Base-by-base conservation (phyloP, 2,329 filamentous ascomycete genomes). In the Gliomastix tumulicola region DNA sequence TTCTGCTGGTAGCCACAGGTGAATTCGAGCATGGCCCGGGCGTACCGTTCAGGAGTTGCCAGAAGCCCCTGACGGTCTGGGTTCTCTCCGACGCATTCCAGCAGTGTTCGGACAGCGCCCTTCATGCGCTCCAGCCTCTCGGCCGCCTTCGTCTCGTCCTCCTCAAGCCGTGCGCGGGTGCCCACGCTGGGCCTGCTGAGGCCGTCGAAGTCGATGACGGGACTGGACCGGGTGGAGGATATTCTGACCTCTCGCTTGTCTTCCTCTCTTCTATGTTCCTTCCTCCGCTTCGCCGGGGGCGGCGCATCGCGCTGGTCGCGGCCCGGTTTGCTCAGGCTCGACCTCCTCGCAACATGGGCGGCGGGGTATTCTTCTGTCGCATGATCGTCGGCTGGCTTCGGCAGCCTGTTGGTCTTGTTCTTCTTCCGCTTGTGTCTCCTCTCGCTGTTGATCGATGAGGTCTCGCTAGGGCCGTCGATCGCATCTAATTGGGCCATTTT, bases 1-100 rank as follows among this genome's bases (percentile, higher is more conserved):
- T 96, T 96, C 66, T 95, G 82, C 65, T 97, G 88, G 58, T 98
- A 98, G 31, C 92, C 92, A 59, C 94, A 88, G 6, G 92, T 98
- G 61, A 98, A 88, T 68, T 84, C 94, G 44, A 97, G 77, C 76
- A 98, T 81, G 12, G 92, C 92, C 62, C 94, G 92, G 32, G 92
- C 90, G 59, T 97, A 98, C 43, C 92, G 76, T 52, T 84, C 79
- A 0, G 92, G 92, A 0, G 80, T 84, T 28, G 69, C 77, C 13
- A 82, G 64, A 27, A 84, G 61, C 30, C 80, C 79, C 44, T 80
- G 74, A 20, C 80, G 70, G 45, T 79, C 69, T 0, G 79, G 76
- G 45, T 84, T 77, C 59, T 84, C 80, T 47, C 80, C 80, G 6
- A 84, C 64, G 47, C 79, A 84, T 55, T 84, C 80, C 19, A 84